These are phyloP conservation scores for Akanthomyces uredinophilus DNA, from an alignment of 2,329 filamentous ascomycete species.

Conservation along the genomic window DNA sequence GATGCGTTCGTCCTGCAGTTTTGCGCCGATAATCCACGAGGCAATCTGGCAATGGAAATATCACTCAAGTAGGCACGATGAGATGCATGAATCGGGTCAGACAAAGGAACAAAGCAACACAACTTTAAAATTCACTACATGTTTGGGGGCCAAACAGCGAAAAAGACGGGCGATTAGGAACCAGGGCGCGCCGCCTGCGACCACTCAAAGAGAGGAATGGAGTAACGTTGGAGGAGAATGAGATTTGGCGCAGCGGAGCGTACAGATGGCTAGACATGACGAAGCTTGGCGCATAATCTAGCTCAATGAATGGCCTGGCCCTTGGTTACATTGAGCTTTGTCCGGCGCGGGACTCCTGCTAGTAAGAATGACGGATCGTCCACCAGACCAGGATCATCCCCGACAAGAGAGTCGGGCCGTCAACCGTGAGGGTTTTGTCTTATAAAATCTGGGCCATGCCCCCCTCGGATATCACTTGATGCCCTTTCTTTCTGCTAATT, in stretches of 20 bases:
- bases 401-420: background rate
- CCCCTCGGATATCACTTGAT: background rate
- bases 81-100: no score
- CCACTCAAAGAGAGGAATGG: background rate
- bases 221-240: slow-evolving; percentile 3
- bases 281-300: background rate
- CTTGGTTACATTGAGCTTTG: slow-evolving; percentile 1
- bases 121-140: no score
- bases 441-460: background rate
- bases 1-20: no score
- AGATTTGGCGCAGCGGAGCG: background rate
- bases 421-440: background rate
- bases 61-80: no score
- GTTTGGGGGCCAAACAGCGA: background rate
- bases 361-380: background rate
- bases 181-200: background rate
- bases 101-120: no score
- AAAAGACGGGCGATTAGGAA: background rate
- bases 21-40: no score
- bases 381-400: background rate
- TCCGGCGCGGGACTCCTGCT: background rate
- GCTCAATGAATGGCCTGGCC: background rate
- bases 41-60: no score
- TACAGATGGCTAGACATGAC: background rate
- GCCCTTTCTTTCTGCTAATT: no score